Conservation (phyloP, 108 stramenopile species). For the Skeletonema tropicum region DNA sequence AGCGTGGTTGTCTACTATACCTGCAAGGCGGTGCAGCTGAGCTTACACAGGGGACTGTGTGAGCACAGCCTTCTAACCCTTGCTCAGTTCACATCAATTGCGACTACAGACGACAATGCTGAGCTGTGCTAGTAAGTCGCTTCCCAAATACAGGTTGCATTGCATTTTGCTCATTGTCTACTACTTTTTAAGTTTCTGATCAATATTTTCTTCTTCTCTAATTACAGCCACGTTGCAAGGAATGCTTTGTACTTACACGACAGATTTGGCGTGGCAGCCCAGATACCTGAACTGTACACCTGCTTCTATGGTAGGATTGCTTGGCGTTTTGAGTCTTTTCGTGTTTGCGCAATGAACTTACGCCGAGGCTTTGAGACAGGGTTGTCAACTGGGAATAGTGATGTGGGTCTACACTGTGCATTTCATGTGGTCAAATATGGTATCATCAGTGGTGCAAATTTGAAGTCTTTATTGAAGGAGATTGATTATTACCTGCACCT, state of each 20-base stretch:
- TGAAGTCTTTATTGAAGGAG: conserved; percentile 17
- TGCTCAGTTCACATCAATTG: neutral
- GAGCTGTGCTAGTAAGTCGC: too few relatives aligned
- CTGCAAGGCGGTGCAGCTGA: neutral
- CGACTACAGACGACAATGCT: neutral
- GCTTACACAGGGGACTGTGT: neutral
- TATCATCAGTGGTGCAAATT: conserved; percentile 21
- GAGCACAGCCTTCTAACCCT: neutral
- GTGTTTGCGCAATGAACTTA: too few relatives aligned
- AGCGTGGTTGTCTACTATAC: neutral
- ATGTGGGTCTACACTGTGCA: conserved; percentile 7
- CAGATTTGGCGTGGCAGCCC: neutral
- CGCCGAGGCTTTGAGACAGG: too few relatives aligned
- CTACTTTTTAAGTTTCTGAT: too few relatives aligned
- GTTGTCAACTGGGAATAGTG: conserved; percentile 15
- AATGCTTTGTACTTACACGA: neutral
- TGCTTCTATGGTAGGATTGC: too few relatives aligned
- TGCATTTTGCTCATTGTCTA: neutral
- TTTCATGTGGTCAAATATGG: neutral
- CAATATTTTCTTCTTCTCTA: neutral
- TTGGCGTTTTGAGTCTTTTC: too few relatives aligned
- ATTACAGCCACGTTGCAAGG: neutral
- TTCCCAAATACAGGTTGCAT: too few relatives aligned
- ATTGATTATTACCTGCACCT: conserved; percentile 34
- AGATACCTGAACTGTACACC: neutral